A percentile compares a stretch with the other conserved stretches of the same genome.
These are phyloP conservation scores for Cryptococcus deneoformans DNA, from an alignment of 1,284 basidiomycete genomes.

Conservation along the genomic window DNA sequence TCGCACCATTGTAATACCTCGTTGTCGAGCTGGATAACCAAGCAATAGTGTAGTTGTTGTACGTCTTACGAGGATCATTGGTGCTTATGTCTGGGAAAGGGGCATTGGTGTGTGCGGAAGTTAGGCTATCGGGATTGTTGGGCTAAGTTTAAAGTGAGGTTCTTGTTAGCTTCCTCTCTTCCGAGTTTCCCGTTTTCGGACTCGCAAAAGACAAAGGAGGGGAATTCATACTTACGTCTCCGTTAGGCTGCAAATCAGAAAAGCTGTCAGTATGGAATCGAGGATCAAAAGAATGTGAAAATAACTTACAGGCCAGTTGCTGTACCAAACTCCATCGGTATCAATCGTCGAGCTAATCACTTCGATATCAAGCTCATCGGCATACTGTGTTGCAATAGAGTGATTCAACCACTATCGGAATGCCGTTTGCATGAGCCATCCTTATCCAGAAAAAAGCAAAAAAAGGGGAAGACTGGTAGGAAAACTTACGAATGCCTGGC, in stretches of 20 bases:
- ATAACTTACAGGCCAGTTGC: background rate
- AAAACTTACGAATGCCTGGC: conserved; percentile 9
- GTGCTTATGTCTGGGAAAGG: conserved; percentile 2
- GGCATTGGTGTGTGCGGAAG: background rate
- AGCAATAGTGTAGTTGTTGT: conserved; percentile 13
- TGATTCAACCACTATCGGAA: conserved; percentile 13
- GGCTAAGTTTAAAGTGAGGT: background rate
- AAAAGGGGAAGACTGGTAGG: too few relatives aligned
- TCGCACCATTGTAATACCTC: conserved; percentile 10
- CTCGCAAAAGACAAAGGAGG: background rate
- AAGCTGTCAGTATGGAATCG: background rate
- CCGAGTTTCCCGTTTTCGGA: background rate
- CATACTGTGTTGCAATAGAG: conserved; percentile 2
- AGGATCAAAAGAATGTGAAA: background rate
- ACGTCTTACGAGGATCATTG: conserved; percentile 4
- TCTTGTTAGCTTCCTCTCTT: background rate
- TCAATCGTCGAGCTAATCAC: conserved; percentile 4
- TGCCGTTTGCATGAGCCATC: conserved; percentile 1
- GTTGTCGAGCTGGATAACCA: conserved; percentile 9
- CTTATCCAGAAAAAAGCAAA: too few relatives aligned
- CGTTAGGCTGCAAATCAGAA: conserved; percentile 1
- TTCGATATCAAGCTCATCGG: conserved; percentile 13
- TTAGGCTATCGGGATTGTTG: background rate
- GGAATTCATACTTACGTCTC: background rate
- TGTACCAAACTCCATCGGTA: background rate